Evolutionary conservation across 345 rosid species (phyloP).

Genomic region (Murraya koenigii): DNA sequence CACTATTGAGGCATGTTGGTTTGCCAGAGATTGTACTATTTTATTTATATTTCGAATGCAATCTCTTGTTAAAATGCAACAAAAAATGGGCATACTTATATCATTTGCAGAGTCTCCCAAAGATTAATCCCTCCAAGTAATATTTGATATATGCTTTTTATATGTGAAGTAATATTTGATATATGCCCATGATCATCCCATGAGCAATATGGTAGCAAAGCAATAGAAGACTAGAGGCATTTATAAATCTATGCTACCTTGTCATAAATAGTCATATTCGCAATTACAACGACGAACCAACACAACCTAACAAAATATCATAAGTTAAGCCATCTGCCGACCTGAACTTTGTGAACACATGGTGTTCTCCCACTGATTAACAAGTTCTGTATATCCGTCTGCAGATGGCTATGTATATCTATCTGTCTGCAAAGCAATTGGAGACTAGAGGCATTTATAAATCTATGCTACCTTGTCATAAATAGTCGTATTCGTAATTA

Average conservation of each 20-base stretch:
- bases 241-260: conserved; percentile 13
- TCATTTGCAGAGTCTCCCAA: no score
- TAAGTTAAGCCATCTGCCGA: conserved; percentile 8
- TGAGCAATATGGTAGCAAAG: not conserved
- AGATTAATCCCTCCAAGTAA: no score
- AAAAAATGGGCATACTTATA: no score
- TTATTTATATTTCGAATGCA: not conserved
- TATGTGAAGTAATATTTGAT: not conserved
- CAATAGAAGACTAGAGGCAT: not conserved
- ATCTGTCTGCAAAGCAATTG: no score
- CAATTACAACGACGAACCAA: conserved; percentile 18
- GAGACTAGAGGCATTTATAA: not conserved
- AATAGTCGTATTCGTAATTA: conserved; percentile 14
- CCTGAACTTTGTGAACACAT: conserved; percentile 15
- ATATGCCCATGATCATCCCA: not conserved
- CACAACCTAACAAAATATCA: conserved; percentile 18
- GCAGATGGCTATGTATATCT: no score
- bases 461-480: conserved; percentile 16
- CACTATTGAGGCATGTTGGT: not conserved
- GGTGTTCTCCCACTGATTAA: conserved; percentile 49
- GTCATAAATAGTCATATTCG: conserved; percentile 4
- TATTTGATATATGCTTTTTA: not conserved
- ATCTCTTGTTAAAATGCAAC: not conserved
- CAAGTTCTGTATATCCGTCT: conserved; percentile 57
- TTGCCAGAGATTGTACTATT: not conserved